A percentile compares a stretch with the other conserved stretches of the same genome.
phyloP scores from a whole-genome alignment of 2,329 filamentous ascomycete species.

The Pseudogymnoascus sp. region DNA sequence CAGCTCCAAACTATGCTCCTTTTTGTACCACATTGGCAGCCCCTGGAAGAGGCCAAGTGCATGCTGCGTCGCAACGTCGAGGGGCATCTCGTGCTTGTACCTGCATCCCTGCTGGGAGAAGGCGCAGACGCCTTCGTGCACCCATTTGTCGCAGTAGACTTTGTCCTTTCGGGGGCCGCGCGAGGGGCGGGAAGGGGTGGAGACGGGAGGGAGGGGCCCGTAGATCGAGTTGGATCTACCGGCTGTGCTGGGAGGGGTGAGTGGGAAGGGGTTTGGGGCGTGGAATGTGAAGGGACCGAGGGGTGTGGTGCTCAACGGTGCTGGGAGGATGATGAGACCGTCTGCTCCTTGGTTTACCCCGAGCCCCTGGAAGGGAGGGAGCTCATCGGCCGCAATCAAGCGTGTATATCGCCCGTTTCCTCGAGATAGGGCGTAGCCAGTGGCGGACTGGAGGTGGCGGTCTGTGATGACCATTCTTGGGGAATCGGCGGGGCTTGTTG shows the following conservation, averaged over 20 bases:
- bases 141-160: constrained; percentile 83
- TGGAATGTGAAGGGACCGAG: neutral
- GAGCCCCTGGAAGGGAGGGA: constrained; percentile 32
- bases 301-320: neutral
- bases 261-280: neutral
- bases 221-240: neutral
- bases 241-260: neutral
- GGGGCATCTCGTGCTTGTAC: constrained; percentile 86
- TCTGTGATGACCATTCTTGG: constrained; percentile 8
- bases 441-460: constrained; percentile 25
- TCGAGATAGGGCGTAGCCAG: constrained; percentile 45
- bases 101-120: constrained; percentile 81
- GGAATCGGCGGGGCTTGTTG: constrained; percentile 23
- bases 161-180: constrained; percentile 38
- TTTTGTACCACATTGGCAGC: constrained; percentile 52
- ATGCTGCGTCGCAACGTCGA: constrained; percentile 54
- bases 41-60: constrained; percentile 63
- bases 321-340: constrained; percentile 25
- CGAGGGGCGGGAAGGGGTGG: neutral
- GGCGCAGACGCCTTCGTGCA: constrained; percentile 74
- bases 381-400: constrained; percentile 47
- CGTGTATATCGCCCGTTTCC: constrained; percentile 46
- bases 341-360: constrained; percentile 19
- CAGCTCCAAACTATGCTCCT: constrained; percentile 32
- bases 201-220: neutral